Conservation (phyloP, 352 stramenopile genomes). For the Globisporangium heterothallicum region DNA sequence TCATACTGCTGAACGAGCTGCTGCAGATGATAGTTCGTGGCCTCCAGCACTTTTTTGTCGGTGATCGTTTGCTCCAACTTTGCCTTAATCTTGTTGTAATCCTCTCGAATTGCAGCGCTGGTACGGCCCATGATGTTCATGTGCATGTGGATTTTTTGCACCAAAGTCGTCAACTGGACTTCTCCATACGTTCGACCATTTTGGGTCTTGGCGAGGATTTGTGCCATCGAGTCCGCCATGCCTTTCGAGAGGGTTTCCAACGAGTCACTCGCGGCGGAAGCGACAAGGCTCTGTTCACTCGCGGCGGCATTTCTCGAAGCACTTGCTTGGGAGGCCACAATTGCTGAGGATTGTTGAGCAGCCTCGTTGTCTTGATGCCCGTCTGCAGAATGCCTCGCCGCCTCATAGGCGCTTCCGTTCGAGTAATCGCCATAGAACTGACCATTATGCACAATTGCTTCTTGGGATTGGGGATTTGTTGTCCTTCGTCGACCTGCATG, state of each 20-base stretch:
- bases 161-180: conserved; percentile 29
- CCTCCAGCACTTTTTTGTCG: conserved; percentile 28
- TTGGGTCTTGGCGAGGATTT: conserved; percentile 31
- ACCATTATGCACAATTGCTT: conserved; percentile 9
- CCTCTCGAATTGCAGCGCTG: conserved; percentile 27
- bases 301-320: not conserved
- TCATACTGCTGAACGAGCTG: conserved; percentile 26
- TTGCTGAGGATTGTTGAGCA: conserved; percentile 7
- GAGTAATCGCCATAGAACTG: conserved; percentile 9
- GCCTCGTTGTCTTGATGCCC: conserved; percentile 8
- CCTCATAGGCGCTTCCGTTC: conserved; percentile 4
- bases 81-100: conserved; percentile 28
- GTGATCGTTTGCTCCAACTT: conserved; percentile 28
- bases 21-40: conserved; percentile 23
- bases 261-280: conserved; percentile 9
- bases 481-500: conserved; percentile 1
- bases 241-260: conserved; percentile 25
- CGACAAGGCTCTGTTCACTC: conserved; percentile 12
- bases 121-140: conserved; percentile 38
- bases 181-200: conserved; percentile 21
- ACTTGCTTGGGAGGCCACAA: conserved; percentile 8
- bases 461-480: not conserved
- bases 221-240: conserved; percentile 32
- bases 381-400: conserved; percentile 9
- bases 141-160: conserved; percentile 36